Base-by-base conservation (phyloP, 192 early-diverging fungal genomes). In the Pilaira anomala region DNA sequence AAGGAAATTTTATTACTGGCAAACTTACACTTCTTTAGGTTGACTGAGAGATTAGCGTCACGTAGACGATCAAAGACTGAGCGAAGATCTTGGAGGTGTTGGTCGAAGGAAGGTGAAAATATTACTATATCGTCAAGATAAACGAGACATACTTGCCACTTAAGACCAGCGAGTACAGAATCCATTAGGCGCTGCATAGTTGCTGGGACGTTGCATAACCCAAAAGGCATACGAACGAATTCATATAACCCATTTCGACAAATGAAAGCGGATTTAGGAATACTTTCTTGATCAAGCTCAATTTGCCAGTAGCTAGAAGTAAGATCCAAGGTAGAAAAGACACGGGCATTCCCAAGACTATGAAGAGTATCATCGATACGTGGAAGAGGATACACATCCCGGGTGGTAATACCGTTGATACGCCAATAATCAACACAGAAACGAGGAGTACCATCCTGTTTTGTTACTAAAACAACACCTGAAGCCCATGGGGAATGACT, bases 371-470 rank as follows among this genome's bases (percentile, higher is more conserved):
- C 74, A 5, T 80, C 66, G 16, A 85, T 81, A 22, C 67, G 24
- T 1, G 85, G 83, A 4, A 85, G 45, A 3, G 83, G 79, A 45
- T 80, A 82, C 8, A 63, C 65, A 55, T 88, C 74, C 41, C 68
- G 44, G 1, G 65, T 67, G 0, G 80, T 85, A 0, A 73, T 22
- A 8, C 5, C 50, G 62, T 86, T 87, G 7, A 89, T 51, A 6
- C 56, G 41, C 2, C 63, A 58, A 63, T 83, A 84, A 44, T 84
- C 76, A 0, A 82, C 40, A 50, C 76, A 40, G 72, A 82, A 54
- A 0, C 80, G 40, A 45, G 66, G 13, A 18, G 63, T 45, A 1
- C 80, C 77, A 62, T 82, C 72, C 36, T 76, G 76, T 65, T 84
- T 83, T 0, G 28, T 29, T 0, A 76, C 76, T 33, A 84, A 60